Percentiles rank a stretch among this genome's conserved stretches.
Evolutionary conservation across 768 basidiomycete species (phyloP).

Genomic region (Lactarius indigo): DNA sequence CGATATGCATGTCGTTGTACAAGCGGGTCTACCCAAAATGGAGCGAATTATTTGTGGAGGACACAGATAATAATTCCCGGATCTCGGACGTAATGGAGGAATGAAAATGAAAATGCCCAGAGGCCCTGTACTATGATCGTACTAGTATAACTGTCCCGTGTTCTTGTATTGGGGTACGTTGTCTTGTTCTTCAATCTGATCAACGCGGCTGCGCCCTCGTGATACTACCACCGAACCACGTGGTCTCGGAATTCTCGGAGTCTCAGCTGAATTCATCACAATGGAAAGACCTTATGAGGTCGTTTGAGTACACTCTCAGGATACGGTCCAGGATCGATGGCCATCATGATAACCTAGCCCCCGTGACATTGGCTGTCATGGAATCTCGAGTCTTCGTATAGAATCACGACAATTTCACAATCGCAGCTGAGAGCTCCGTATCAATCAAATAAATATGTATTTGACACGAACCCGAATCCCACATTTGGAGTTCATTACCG

Average conservation of each 20-base stretch:
- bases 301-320: background rate
- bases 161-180: background rate
- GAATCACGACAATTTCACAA: background rate
- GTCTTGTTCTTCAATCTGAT: background rate
- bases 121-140: background rate
- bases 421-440: background rate
- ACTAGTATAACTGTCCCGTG: background rate
- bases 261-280: background rate
- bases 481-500: background rate
- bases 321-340: background rate
- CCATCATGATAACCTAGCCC: background rate
- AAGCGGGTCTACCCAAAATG: conserved; percentile 94
- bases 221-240: background rate
- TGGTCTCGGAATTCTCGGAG: background rate
- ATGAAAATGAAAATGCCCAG: conserved; percentile 1
- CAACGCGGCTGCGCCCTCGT: background rate
- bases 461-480: background rate
- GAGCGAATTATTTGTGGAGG: conserved; percentile 50
- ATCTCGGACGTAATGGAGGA: conserved; percentile 29
- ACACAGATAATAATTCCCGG: background rate
- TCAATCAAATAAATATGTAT: background rate
- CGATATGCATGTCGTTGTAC: conserved; percentile 92
- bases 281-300: background rate
- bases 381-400: background rate
- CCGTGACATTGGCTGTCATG: background rate